Base-by-base conservation (phyloP, 768 basidiomycete genomes). In the Suillus hirtellus region DNA sequence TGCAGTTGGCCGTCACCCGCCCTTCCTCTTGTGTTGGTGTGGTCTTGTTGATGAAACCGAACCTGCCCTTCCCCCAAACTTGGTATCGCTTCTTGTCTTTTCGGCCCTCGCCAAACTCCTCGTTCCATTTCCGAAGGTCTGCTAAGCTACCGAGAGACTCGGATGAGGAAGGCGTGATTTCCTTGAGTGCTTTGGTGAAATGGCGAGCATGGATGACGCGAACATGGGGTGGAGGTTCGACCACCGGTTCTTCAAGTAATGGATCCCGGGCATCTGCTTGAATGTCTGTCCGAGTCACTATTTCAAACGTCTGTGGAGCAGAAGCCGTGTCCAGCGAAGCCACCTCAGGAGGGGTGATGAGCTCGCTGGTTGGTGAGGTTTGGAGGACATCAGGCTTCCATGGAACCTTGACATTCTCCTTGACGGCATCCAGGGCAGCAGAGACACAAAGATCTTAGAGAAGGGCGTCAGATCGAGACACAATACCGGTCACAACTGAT, bases 381-480 rank as follows among this genome's bases (percentile, higher is more conserved):
- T 43, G 54, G 50, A 58, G 27, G 62, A 52, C 35, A 43, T 71
- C 50, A 43, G 68, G 60, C 35, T 74, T 73, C 96, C 95, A 98
- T 24, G 95, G 95, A 52, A 96, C 82, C 1, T 84, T 78, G 37
- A 95, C 84, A 5, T 81, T 80, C 68, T 96, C 94, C 74, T 97
- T 98, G 59, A 97, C 89, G 4, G 95, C 89, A 69, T 95, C 92
- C 62, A 97, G 79, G 17, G 95, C 96, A 31, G 95, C 95, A 60
- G 92, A 88, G 34, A 98, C 95, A 73, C 95, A 96, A 24, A 97
- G 77, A 76, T 98, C 95, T 97, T 69, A 9, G 60, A 52, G 56
- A 62, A 60, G 59, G 40, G 60, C 35, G 5, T 7, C 44, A 10
- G 7, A 19, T 24, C 6, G 50, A 43, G 34, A 42, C 63, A 55